phyloP scores from a whole-genome alignment of 2,329 filamentous ascomycete species.

The Claviceps monticola region DNA sequence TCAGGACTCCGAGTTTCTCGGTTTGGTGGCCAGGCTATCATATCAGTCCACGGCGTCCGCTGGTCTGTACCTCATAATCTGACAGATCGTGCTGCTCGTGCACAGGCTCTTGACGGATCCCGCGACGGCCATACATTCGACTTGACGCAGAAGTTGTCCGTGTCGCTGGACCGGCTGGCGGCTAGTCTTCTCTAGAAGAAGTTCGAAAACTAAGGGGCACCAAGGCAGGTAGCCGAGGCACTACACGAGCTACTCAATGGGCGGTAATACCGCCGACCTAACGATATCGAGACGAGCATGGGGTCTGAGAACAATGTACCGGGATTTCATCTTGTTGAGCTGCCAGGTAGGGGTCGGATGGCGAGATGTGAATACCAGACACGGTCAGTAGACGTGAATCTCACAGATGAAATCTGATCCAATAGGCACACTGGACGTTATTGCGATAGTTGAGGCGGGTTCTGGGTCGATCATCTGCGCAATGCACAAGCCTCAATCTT shows the following conservation, averaged over 20 bases:
- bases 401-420: too few relatives aligned
- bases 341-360: too few relatives aligned
- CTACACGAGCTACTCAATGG: constrained; percentile 62
- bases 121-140: constrained; percentile 33
- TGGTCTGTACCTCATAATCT: constrained; percentile 31
- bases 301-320: too few relatives aligned
- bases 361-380: too few relatives aligned
- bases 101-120: constrained; percentile 38
- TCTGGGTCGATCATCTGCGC: too few relatives aligned
- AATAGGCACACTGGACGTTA: too few relatives aligned
- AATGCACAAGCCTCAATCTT: too few relatives aligned
- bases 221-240: constrained; percentile 63
- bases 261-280: constrained; percentile 48
- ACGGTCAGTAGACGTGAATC: too few relatives aligned
- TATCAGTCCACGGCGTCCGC: constrained; percentile 11
- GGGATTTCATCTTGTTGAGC: too few relatives aligned
- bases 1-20: constrained; percentile 7
- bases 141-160: constrained; percentile 56
- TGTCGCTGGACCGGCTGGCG: constrained; percentile 60
- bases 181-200: constrained; percentile 72
- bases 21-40: background rate
- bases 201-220: constrained; percentile 59
- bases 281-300: too few relatives aligned
- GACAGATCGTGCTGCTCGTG: constrained; percentile 33
- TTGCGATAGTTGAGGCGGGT: too few relatives aligned